Evolutionary conservation across 2,329 filamentous ascomycete genomes (phyloP).

Genomic region (Chalara sp.): DNA sequence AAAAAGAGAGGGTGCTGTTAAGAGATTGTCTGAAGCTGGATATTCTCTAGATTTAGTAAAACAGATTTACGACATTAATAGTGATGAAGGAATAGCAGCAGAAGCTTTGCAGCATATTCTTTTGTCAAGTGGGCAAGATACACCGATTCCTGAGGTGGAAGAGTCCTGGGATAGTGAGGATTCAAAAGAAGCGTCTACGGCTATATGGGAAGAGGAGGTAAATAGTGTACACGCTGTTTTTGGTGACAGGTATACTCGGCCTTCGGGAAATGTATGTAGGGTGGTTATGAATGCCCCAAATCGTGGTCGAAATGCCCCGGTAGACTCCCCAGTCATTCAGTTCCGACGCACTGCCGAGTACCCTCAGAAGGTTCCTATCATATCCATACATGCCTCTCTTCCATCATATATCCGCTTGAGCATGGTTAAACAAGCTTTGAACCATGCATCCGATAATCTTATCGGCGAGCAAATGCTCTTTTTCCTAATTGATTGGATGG

Average conservation of each 20-base stretch:
- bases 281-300: slow-evolving; percentile 56
- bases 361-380: slow-evolving; percentile 59
- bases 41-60: slow-evolving; percentile 82
- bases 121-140: slow-evolving; percentile 39
- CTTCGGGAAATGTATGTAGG: slow-evolving; percentile 59
- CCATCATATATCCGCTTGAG: slow-evolving; percentile 93
- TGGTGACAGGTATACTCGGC: slow-evolving; percentile 60
- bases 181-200: slow-evolving; percentile 45
- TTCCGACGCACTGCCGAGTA: slow-evolving; percentile 70
- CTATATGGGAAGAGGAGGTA: slow-evolving; percentile 81
- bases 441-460: slow-evolving; percentile 63
- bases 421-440: slow-evolving; percentile 69
- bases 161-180: slow-evolving; percentile 32
- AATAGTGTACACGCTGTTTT: slow-evolving; percentile 80
- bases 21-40: slow-evolving; percentile 72
- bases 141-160: slow-evolving; percentile 26
- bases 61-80: slow-evolving; percentile 63
- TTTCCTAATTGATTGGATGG: slow-evolving; percentile 84
- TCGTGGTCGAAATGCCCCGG: slow-evolving; percentile 41
- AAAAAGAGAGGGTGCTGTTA: slow-evolving; percentile 73
- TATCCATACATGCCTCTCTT: slow-evolving; percentile 63
- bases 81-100: slow-evolving; percentile 70
- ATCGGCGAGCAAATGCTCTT: slow-evolving; percentile 87
- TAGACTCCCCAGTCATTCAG: slow-evolving; percentile 52
- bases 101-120: slow-evolving; percentile 71